A percentile compares a stretch with the other conserved stretches of the same genome.
Conservation (phyloP, 1,284 basidiomycete species). For the Baeospora myosura region DNA sequence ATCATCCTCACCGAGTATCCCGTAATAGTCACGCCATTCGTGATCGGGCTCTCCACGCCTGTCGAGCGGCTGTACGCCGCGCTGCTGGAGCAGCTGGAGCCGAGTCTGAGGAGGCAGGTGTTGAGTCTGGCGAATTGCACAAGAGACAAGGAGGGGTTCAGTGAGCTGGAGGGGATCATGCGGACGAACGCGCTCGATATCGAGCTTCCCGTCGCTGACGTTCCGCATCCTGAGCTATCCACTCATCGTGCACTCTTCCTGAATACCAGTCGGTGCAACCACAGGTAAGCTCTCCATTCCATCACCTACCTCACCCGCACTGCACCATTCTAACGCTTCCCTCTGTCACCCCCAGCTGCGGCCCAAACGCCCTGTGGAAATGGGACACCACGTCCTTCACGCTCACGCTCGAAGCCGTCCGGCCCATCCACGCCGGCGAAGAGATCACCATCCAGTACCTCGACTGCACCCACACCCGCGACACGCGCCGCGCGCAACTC, state of each 20-base stretch:
- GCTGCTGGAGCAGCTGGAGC: conserved; percentile 21
- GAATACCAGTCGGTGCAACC: conserved; percentile 31
- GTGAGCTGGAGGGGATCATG: conserved; percentile 24
- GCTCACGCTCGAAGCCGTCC: conserved; percentile 30
- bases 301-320: not conserved
- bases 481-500: conserved; percentile 22
- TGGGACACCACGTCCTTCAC: conserved; percentile 30
- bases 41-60: conserved; percentile 18
- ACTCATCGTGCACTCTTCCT: conserved; percentile 31
- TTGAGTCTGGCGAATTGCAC: conserved; percentile 18
- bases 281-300: conserved; percentile 25
- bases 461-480: conserved; percentile 18
- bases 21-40: conserved; percentile 24
- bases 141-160: conserved; percentile 8
- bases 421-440: conserved; percentile 28
- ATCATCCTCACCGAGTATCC: conserved; percentile 32
- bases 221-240: conserved; percentile 17
- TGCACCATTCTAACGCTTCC: not conserved
- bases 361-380: conserved; percentile 33
- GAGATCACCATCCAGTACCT: conserved; percentile 39
- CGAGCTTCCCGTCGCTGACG: conserved; percentile 20
- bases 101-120: conserved; percentile 13
- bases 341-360: conserved; percentile 25
- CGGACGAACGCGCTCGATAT: conserved; percentile 30
- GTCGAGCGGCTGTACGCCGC: conserved; percentile 20